Conservation (phyloP, 495 filamentous ascomycete genomes). For the Rhizodiscina lignyota region DNA sequence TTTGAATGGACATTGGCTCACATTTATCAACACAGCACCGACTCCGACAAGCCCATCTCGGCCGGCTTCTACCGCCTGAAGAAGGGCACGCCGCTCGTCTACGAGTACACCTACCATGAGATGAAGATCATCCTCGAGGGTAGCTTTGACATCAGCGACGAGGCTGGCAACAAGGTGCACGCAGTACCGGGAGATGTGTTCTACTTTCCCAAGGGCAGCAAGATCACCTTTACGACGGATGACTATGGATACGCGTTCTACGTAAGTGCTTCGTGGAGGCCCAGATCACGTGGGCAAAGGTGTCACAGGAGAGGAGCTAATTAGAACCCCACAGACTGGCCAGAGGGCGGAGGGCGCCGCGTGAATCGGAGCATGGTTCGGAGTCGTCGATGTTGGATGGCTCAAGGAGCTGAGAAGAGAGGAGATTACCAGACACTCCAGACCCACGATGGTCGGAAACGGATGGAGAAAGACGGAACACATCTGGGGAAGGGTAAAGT, state of each 20-base stretch:
- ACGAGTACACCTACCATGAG: conserved; percentile 62
- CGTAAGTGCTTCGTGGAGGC: neutral
- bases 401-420: too few species aligned
- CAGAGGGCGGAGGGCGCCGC: conserved; percentile 1
- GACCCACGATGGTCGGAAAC: too few species aligned
- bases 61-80: conserved; percentile 59
- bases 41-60: conserved; percentile 47
- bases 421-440: too few species aligned
- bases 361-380: neutral
- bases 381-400: too few species aligned
- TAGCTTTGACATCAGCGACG: conserved; percentile 55
- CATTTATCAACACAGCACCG: conserved; percentile 27
- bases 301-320: neutral
- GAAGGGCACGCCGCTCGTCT: conserved; percentile 56
- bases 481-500: too few species aligned
- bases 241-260: conserved; percentile 57
- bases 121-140: conserved; percentile 73
- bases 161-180: conserved; percentile 50
- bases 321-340: neutral
- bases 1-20: too few species aligned
- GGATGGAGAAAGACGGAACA: too few species aligned
- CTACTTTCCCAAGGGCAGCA: conserved; percentile 60
- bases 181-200: conserved; percentile 59
- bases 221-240: conserved; percentile 58
- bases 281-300: neutral